Conservation (phyloP, 139 green algal species). For the Coelastrella sp. region DNA sequence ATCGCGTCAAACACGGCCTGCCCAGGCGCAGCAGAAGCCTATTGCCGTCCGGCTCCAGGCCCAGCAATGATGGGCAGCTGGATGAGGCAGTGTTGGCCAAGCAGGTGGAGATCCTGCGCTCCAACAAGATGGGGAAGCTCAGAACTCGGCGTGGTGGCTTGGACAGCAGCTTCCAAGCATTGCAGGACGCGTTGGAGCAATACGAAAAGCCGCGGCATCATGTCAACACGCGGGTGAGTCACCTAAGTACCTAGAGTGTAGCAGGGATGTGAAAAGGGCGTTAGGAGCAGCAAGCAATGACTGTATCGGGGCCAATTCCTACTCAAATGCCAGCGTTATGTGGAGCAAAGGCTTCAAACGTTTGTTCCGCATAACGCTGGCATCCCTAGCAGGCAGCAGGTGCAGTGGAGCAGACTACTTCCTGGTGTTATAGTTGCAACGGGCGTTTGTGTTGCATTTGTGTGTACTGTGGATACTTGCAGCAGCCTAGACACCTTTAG, state of each 20-base stretch:
- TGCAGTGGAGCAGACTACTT: no score
- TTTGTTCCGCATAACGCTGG: no score
- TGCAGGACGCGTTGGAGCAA: slow-evolving; percentile 30
- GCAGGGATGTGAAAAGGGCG: neutral
- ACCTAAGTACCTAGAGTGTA: neutral
- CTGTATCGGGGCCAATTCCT: no score
- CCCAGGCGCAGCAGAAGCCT: slow-evolving; percentile 11
- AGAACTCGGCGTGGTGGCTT: slow-evolving; percentile 38
- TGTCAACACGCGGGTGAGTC: slow-evolving; percentile 40
- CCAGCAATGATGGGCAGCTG: neutral
- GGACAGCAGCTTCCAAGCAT: slow-evolving; percentile 38
- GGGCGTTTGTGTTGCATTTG: no score
- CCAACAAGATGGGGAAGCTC: slow-evolving; percentile 39
- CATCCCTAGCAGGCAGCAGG: no score
- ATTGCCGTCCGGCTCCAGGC: no score
- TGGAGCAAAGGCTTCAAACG: no score
- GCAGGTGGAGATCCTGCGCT: slow-evolving; percentile 35
- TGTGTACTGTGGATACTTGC: no score
- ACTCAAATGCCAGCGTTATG: no score
- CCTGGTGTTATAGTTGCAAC: no score
- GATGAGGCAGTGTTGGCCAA: slow-evolving; percentile 30
- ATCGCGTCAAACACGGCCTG: neutral
- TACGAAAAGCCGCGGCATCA: neutral
- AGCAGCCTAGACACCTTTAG: no score
- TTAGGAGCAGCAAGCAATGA: neutral